phyloP scores from a whole-genome alignment of 129 eudicot species.

The Lonicera japonica region DNA sequence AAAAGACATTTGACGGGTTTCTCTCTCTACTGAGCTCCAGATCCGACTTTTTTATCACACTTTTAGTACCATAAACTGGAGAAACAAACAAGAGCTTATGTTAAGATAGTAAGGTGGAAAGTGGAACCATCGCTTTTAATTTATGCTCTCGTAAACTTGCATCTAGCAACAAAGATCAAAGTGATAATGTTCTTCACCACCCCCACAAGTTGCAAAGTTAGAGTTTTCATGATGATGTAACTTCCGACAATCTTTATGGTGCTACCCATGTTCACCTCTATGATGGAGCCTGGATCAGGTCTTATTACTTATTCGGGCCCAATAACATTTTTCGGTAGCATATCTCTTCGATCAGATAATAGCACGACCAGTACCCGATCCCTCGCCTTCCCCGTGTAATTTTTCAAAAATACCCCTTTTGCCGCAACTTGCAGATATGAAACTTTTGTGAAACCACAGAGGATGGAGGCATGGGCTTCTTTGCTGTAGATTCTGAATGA shows the following conservation, averaged over 20 bases:
- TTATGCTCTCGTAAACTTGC: conserved; percentile 27
- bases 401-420: not conserved
- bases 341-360: too few relatives aligned
- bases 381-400: too few relatives aligned
- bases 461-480: too few relatives aligned
- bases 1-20: too few relatives aligned
- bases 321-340: too few relatives aligned
- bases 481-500: too few relatives aligned
- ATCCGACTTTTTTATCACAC: too few relatives aligned
- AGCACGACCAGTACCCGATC: too few relatives aligned
- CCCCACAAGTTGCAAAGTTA: conserved; percentile 15
- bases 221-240: conserved; percentile 22
- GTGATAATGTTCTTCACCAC: conserved; percentile 8
- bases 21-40: too few relatives aligned
- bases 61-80: conserved; percentile 14
- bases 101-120: conserved; percentile 37
- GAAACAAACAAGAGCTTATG: conserved; percentile 15
- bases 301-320: conserved; percentile 39
- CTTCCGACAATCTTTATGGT: conserved; percentile 16
- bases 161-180: conserved; percentile 6
- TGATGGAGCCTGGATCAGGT: conserved; percentile 52
- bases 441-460: conserved; percentile 41
- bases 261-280: conserved; percentile 20
- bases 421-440: conserved; percentile 42
- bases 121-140: conserved; percentile 31